Evolutionary conservation across 202 grass and related monocot species (phyloP).

Genomic region (Setaria viridis): DNA sequence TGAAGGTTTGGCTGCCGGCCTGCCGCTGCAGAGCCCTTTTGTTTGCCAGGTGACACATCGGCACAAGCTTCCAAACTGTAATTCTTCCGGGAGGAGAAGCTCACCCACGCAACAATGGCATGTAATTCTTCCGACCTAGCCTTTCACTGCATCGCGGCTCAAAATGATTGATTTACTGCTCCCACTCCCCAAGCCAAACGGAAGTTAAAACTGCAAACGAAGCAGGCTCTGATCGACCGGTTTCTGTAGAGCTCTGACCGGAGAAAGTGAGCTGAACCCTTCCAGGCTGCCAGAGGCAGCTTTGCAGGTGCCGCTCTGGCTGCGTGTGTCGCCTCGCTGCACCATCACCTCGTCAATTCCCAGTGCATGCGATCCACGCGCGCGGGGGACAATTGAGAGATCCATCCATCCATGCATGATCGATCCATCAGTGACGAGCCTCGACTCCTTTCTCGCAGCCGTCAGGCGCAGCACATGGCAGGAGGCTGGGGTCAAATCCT

Average conservation of each 20-base stretch:
- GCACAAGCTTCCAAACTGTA: conserved; percentile 20
- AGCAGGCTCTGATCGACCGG: background rate
- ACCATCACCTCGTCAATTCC: background rate
- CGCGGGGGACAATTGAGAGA: background rate
- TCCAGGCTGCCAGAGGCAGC: background rate
- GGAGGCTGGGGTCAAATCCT: background rate
- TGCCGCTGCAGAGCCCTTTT: background rate
- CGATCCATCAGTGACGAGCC: background rate
- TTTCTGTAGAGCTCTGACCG: background rate
- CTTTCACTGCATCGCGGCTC: background rate
- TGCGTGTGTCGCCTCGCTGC: background rate
- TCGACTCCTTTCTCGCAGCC: background rate
- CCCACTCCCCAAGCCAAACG: background rate
- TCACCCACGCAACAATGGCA: background rate
- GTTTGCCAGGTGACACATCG: background rate
- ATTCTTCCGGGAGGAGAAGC: background rate
- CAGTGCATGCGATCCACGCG: background rate
- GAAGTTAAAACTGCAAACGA: background rate
- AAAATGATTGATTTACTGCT: background rate
- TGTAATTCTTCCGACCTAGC: no score
- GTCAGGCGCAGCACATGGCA: background rate
- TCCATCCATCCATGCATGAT: no score
- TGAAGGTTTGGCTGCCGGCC: background rate
- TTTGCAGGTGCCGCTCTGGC: background rate
- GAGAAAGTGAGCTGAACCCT: background rate